Evolutionary conservation across 2,329 filamentous ascomycete species (phyloP).

Genomic region (Aureobasidium sp.): DNA sequence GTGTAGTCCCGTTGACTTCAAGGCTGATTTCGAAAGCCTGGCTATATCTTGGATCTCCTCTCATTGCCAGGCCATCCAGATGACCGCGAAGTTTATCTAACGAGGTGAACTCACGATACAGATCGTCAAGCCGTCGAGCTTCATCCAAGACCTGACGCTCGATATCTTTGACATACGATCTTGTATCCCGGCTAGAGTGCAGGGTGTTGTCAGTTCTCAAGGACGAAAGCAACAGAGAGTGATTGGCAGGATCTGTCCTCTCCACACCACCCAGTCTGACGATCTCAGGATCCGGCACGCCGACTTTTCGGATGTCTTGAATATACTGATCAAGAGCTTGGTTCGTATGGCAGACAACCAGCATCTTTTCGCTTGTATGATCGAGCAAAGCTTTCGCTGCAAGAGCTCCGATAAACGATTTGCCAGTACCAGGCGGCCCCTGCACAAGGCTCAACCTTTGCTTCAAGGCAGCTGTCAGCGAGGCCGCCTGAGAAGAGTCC

Average conservation of each 20-base stretch:
- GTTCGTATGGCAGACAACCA: conserved; percentile 43
- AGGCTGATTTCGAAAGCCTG: neutral
- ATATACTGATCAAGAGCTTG: conserved; percentile 50
- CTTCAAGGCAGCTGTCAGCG: conserved; percentile 45
- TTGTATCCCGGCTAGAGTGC: neutral
- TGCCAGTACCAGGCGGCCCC: conserved; percentile 60
- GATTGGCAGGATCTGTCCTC: neutral
- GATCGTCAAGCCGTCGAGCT: neutral
- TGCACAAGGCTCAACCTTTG: conserved; percentile 53
- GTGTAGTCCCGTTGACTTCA: neutral
- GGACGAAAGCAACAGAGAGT: neutral
- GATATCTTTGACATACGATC: neutral
- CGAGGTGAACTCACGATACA: neutral
- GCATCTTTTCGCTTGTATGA: conserved; percentile 28
- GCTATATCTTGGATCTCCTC: neutral
- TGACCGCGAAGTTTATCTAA: neutral
- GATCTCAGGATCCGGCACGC: neutral
- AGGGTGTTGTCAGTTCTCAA: neutral
- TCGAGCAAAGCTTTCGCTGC: conserved; percentile 48
- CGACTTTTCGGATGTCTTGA: conserved; percentile 39
- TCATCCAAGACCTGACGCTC: neutral
- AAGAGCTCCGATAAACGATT: conserved; percentile 41
- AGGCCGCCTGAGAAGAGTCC: conserved; percentile 42
- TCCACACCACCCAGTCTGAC: neutral
- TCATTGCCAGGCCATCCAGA: neutral